A percentile compares a stretch with the other conserved stretches of the same genome.
Conservation (phyloP, 495 filamentous ascomycete genomes). For the Cercophora scortea region DNA sequence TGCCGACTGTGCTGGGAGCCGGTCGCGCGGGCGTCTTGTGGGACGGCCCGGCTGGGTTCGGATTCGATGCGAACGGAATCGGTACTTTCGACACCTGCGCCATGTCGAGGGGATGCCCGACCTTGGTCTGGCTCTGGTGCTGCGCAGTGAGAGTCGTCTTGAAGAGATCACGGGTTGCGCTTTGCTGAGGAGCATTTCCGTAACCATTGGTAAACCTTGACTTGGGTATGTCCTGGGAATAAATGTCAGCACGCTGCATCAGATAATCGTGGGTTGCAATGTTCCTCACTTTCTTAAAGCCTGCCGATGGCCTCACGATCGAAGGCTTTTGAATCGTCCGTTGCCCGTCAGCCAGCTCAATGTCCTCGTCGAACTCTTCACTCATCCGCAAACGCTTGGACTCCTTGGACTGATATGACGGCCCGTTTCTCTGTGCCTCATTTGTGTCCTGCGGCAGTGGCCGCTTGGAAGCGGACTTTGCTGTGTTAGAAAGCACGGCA, state of each 20-base stretch:
- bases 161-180: conserved; percentile 31
- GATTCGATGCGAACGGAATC: conserved; percentile 75
- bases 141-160: conserved; percentile 43
- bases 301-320: conserved; percentile 73
- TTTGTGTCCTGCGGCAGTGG: conserved; percentile 41
- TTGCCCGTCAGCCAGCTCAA: conserved; percentile 30
- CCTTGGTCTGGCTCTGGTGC: conserved; percentile 46
- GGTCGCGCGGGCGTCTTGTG: conserved; percentile 55
- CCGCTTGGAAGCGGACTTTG: conserved; percentile 40
- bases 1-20: conserved; percentile 30
- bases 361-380: conserved; percentile 44
- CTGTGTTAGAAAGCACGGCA: conserved; percentile 29
- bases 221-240: conserved; percentile 48
- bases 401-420: conserved; percentile 43
- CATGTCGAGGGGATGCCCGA: conserved; percentile 65
- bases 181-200: conserved; percentile 44
- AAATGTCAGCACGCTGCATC: conserved; percentile 15
- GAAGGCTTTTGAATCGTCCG: conserved; percentile 58
- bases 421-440: conserved; percentile 28
- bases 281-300: conserved; percentile 59
- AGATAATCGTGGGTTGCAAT: background rate
- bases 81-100: conserved; percentile 76
- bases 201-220: conserved; percentile 59
- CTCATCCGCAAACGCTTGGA: conserved; percentile 53
- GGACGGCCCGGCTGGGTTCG: conserved; percentile 34